Base-by-base conservation (phyloP, 345 rosid species). In the Limnanthes douglasii region DNA sequence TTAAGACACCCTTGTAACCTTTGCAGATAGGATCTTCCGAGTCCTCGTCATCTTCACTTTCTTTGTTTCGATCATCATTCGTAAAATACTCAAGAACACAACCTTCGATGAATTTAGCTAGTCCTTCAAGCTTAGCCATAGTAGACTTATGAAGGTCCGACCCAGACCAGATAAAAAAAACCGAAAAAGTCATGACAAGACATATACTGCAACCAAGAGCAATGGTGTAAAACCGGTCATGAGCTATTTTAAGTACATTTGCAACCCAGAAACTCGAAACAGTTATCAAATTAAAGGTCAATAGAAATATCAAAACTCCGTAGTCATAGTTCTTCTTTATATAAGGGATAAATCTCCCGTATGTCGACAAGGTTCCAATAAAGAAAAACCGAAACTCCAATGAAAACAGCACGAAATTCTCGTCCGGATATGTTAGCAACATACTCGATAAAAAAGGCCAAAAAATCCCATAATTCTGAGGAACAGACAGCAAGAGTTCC, bases 321-420 rank as follows among this genome's bases (percentile, higher is more conserved):
- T 88, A 79, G 51, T 88, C 93, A 10, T 79, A 79, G 5, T 76
- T 88, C 71, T 66, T 79, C 75, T 88, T 83, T 56, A 88, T 72
- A 32, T 62, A 59, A 1, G 93, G 93, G 42, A 88, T 52, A 49
- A 88, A 88, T 48, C 97, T 65, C 29, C 65, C 38, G 60, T 75
- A 88, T 4, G 97, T 78, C 2, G 93, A 65, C 8, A 64, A 53
- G 33, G 72, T 55, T 50, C 93, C 97, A 78, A 69, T 39, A 18
- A 2, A 69, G 18, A 34, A 74, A 76, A 51, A 83, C 86, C 10
- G 93, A 64, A 35, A 49, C 33, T 39, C 93, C 93, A 13, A 76
- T 79, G 45, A 79, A 83, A 41, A 88, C 48, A 28, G 93, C 93
- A 37, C 79, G 68, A 14, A 61, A 63, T 11, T 59, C 60, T 13